These are phyloP conservation scores for Noccaea bulbosa DNA, from an alignment of 345 rosid genomes.

Conservation along the genomic window DNA sequence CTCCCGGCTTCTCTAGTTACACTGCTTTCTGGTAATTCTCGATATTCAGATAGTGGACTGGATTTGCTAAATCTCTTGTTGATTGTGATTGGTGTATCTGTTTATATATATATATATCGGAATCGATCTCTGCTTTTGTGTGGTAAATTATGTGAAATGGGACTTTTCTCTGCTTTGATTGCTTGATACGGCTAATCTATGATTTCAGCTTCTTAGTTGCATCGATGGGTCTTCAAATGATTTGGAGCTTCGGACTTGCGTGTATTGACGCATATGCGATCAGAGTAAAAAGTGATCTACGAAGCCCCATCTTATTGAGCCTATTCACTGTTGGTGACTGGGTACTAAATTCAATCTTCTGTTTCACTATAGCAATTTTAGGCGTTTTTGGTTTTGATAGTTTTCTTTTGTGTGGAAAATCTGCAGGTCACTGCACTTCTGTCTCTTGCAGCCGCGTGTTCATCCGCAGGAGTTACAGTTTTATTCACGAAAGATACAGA, in stretches of 20 bases:
- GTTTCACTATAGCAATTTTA: neutral
- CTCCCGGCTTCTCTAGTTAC: slow-evolving; percentile 69
- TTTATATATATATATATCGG: neutral
- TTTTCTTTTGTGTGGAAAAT: neutral
- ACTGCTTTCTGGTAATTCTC: slow-evolving; percentile 82
- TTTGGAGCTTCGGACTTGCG: slow-evolving; percentile 98
- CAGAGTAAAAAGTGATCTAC: slow-evolving; percentile 74
- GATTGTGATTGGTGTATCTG: neutral
- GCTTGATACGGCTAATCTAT: neutral
- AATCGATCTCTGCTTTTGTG: neutral
- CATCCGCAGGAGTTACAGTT: slow-evolving; percentile 85
- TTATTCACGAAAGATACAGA: slow-evolving; percentile 75
- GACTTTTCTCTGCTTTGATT: neutral
- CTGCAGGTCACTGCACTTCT: slow-evolving; percentile 80
- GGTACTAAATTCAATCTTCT: slow-evolving; percentile 51
- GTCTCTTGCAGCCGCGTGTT: slow-evolving; percentile 88
- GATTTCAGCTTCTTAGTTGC: slow-evolving; percentile 86
- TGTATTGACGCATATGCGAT: slow-evolving; percentile 87
- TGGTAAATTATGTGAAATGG: neutral
- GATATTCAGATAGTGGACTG: neutral
- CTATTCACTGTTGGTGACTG: slow-evolving; percentile 91
- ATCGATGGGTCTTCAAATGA: slow-evolving; percentile 92
- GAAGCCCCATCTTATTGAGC: slow-evolving; percentile 83
- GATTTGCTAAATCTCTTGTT: neutral
- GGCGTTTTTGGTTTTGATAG: neutral